Evolutionary conservation across 495 filamentous ascomycete genomes (phyloP).

Genomic region (Penicillium ochrochloron): DNA sequence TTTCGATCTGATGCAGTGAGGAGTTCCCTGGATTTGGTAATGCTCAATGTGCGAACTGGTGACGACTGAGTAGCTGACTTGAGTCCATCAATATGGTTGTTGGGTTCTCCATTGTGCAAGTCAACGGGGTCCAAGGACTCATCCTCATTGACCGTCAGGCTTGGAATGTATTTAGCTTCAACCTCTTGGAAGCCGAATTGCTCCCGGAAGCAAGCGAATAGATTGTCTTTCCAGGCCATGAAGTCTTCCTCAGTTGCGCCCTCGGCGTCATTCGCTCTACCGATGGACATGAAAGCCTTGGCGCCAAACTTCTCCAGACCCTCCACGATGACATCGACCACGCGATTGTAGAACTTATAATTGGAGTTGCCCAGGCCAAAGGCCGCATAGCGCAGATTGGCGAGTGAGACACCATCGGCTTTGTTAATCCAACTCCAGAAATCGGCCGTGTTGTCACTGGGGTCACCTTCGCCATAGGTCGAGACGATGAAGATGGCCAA

Average conservation of each 20-base stretch:
- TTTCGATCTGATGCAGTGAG: constrained; percentile 42
- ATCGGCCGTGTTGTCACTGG: constrained; percentile 54
- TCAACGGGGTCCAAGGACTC: constrained; percentile 43
- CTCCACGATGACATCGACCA: constrained; percentile 47
- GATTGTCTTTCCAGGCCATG: constrained; percentile 51
- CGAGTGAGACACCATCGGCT: constrained; percentile 31
- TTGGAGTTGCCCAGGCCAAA: constrained; percentile 57
- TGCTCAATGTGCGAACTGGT: constrained; percentile 37
- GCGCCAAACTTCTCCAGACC: constrained; percentile 45
- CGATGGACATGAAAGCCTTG: constrained; percentile 40
- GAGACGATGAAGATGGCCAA: constrained; percentile 56
- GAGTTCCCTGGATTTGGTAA: constrained; percentile 43
- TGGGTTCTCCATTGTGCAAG: constrained; percentile 46
- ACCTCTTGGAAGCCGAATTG: constrained; percentile 44
- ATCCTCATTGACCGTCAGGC: constrained; percentile 45
- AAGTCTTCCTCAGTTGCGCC: constrained; percentile 57
- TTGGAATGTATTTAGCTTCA: constrained; percentile 45
- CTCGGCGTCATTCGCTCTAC: constrained; percentile 52
- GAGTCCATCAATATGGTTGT: constrained; percentile 22
- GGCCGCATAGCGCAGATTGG: constrained; percentile 45
- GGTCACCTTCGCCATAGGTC: constrained; percentile 61
- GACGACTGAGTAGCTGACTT: constrained; percentile 37
- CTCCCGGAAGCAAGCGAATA: constrained; percentile 44
- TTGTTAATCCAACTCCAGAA: constrained; percentile 52
- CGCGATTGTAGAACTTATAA: constrained; percentile 57